These are phyloP conservation scores for Aureobasidium sp. DNA, from an alignment of 2,329 filamentous ascomycete genomes.

Conservation along the genomic window DNA sequence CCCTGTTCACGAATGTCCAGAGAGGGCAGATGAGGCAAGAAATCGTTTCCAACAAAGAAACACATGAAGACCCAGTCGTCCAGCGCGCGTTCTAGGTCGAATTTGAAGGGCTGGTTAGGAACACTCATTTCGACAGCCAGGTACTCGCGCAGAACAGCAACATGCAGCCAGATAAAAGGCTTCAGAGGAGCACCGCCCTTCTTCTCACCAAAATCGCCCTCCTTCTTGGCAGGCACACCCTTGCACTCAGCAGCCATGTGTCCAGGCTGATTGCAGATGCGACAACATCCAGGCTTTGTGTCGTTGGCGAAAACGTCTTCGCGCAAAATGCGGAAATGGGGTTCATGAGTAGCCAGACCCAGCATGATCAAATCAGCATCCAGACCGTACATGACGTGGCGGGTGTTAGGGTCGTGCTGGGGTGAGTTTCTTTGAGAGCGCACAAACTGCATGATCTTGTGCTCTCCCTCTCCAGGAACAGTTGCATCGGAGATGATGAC, in stretches of 20 bases:
- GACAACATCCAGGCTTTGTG: constrained; percentile 71
- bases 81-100: constrained; percentile 86
- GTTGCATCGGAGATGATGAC: constrained; percentile 98
- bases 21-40: constrained; percentile 92
- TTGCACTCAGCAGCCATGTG: constrained; percentile 82
- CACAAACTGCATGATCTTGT: constrained; percentile 99
- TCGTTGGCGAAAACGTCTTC: constrained; percentile 96
- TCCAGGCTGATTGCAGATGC: constrained; percentile 82
- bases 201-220: constrained; percentile 68
- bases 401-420: constrained; percentile 91
- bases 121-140: constrained; percentile 82
- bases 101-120: constrained; percentile 72
- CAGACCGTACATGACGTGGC: constrained; percentile 94
- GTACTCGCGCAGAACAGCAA: constrained; percentile 85
- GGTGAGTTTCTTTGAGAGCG: constrained; percentile 85
- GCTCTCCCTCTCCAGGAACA: constrained; percentile 94
- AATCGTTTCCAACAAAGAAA: constrained; percentile 98
- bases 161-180: constrained; percentile 97
- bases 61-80: constrained; percentile 99
- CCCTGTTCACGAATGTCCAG: constrained; percentile 95
- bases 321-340: constrained; percentile 89
- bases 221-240: constrained; percentile 68
- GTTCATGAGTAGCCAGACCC: constrained; percentile 92
- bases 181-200: constrained; percentile 62
- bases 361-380: constrained; percentile 99